phyloP scores from a whole-genome alignment of 2,329 filamentous ascomycete species.

The Botryotinia narcissicola region DNA sequence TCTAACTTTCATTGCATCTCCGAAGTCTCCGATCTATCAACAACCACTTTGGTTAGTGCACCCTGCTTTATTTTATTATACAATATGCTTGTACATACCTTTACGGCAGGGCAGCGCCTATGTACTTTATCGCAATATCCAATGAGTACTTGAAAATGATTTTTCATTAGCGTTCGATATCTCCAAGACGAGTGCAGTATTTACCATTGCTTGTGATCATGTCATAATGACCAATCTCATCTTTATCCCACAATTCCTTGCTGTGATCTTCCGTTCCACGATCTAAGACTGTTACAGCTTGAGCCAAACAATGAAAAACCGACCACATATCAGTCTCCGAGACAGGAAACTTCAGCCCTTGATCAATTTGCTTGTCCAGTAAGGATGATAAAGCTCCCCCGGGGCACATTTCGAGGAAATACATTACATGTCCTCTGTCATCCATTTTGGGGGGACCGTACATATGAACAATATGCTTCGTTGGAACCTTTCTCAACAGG shows the following conservation, averaged over 20 bases:
- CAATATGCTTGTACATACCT: not conserved
- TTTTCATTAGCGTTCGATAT: not conserved
- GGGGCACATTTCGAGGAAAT: not conserved
- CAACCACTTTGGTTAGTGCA: not conserved
- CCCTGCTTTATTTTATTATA: not conserved
- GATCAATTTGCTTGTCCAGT: not conserved
- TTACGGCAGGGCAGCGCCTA: not conserved
- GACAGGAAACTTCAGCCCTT: not conserved
- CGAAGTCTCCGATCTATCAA: not conserved
- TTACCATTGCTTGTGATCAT: constrained; percentile 1
- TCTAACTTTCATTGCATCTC: not conserved
- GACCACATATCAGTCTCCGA: not conserved
- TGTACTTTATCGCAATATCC: not conserved
- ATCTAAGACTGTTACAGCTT: not conserved
- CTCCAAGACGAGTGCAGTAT: not conserved
- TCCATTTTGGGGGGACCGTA: not conserved
- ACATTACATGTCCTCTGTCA: not conserved
- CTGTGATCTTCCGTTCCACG: not conserved
- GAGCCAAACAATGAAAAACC: not conserved
- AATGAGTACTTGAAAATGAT: not conserved
- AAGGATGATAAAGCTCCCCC: not conserved
- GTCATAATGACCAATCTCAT: constrained; percentile 7
- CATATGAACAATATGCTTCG: not conserved
- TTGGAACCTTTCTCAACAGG: not conserved
- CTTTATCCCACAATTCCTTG: not conserved